Base-by-base conservation (phyloP, 2,329 filamentous ascomycete species). In the Dothiorella sarmentorum region DNA sequence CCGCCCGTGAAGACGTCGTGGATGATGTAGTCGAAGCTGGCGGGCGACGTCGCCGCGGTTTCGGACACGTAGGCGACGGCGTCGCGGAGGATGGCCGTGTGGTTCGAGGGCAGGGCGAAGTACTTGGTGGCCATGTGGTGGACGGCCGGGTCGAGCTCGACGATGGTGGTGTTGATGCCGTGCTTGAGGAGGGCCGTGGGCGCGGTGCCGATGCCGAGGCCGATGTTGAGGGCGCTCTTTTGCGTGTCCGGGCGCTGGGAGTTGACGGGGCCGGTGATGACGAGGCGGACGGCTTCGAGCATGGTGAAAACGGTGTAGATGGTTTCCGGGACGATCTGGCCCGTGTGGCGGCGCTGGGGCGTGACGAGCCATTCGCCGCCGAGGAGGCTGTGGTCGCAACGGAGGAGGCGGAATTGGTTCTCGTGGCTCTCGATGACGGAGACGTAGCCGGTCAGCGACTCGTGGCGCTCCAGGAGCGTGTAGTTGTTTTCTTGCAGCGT, bases 1-100 rank as follows among this genome's bases (percentile, higher is more conserved):
- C 94, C 94, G 22, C 94, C 94, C 0, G 94, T 99, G 72, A 99
- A 99, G 22, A 99, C 94, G 66, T 99, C 94, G 72, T 99, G 94
- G 56, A 99, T 82, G 68, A 99, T 94, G 76, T 96, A 97, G 75
- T 97, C 88, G 71, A 88, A 99, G 26, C 78, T 78, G 24, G 52
- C 60, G 10, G 71, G 70, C 9, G 63, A 63, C 3, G 66, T 55
- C 44, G 78, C 73, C 17, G 85, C 82, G 71, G 86, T 74, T 10
- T 72, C 68, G 11, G 76, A 66, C 7, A 86, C 82, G 68, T 82
- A 96, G n/a, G 77, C 75, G 2, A 91, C 85, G 0, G 94, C 94
- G 66, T 99, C 91, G 52, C 86, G 83, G 62, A 97, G 86, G 56
- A 90, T 83, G n/a, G 88, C 82, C 0, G 84, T 89, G 74, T 94